Base-by-base conservation (phyloP, 495 filamentous ascomycete genomes). In the Parmelia sp. region DNA sequence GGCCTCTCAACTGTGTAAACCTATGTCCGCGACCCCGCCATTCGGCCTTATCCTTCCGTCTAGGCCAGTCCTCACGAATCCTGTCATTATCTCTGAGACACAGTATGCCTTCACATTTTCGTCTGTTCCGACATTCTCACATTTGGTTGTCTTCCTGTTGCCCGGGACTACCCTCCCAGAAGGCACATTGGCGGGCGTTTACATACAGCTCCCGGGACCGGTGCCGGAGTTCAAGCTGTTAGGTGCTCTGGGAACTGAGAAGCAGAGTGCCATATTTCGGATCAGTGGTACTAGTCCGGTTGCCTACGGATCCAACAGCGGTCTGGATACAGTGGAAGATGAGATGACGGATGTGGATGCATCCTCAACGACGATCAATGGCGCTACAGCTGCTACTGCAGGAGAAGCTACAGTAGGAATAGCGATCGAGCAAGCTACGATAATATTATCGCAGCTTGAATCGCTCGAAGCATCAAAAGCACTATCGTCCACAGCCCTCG, bases 101-200 rank as follows among this genome's bases (percentile, higher is more conserved):
- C 86, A 89, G 75, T 88, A 84, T 74, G 82, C 86, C 57, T 89
- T 90, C 76, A 75, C 77, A 36, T 79, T 90, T 70, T 79, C 85
- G 1, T 68, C 80, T 9, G 67, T 66, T n/a, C 81, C 85, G 0
- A 57, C 77, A 31, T 91, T 96, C 80, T 82, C 80, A 53, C 91
- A 97, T 68, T 77, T 99, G 61, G 88, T 90, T 66, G 84, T 96
- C 66, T 97, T 99, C 80, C 78, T 97, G 45, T 86, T 96, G 10
- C 94, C 94, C 2, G 90, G 89, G 57, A 81, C 85, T 11, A 73
- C 80, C 36, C 82, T 98, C 0, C 92, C 92, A 0, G 80, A 80
- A 6, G 83, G 84, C 68, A 89, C 89, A 51, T 91, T 89, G 4
- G 94, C 92, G 11, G 90, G 90, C 25, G 91, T 98, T 64, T 97